Conservation (phyloP, 2,329 filamentous ascomycete genomes). For the Trichoderma brevicompactum region DNA sequence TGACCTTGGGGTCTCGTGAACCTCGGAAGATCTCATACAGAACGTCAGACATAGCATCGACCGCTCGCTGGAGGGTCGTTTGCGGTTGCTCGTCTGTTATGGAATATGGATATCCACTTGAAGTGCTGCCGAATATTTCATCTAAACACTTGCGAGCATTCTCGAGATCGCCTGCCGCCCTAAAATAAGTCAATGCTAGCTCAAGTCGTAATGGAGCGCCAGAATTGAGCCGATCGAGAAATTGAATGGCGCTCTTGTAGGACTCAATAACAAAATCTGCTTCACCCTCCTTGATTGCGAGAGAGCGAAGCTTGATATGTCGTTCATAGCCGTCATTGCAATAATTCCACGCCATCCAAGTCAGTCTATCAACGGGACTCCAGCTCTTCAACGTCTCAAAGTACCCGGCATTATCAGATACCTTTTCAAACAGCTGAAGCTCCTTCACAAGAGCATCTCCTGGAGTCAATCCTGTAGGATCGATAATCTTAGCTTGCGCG, state of each 20-base stretch:
- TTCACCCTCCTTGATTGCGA: constrained; percentile 33
- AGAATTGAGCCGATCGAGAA: constrained; percentile 38
- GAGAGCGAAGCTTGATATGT: constrained; percentile 28
- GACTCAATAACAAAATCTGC: constrained; percentile 33
- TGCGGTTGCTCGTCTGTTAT: constrained; percentile 33
- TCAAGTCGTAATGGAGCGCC: constrained; percentile 34
- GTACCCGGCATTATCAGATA: constrained; percentile 28
- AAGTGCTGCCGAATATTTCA: constrained; percentile 34
- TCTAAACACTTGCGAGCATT: constrained; percentile 32
- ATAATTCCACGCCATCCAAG: constrained; percentile 37
- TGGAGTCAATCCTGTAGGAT: constrained; percentile 33
- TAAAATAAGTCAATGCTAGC: constrained; percentile 31
- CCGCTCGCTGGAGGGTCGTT: constrained; percentile 27
- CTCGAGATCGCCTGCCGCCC: constrained; percentile 31
- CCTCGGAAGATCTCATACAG: constrained; percentile 33
- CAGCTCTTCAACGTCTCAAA: constrained; percentile 35
- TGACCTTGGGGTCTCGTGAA: constrained; percentile 33
- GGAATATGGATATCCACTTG: constrained; percentile 33
- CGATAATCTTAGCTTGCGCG: constrained; percentile 29
- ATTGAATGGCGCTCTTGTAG: constrained; percentile 35
- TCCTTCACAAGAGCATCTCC: constrained; percentile 34
- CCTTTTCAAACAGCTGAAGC: constrained; percentile 30
- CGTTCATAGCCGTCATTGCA: neutral
- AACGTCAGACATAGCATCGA: constrained; percentile 32
- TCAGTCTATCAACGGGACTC: constrained; percentile 37